phyloP scores from a whole-genome alignment of 78 protist genomes.

The Salpingoeca rosetta region DNA sequence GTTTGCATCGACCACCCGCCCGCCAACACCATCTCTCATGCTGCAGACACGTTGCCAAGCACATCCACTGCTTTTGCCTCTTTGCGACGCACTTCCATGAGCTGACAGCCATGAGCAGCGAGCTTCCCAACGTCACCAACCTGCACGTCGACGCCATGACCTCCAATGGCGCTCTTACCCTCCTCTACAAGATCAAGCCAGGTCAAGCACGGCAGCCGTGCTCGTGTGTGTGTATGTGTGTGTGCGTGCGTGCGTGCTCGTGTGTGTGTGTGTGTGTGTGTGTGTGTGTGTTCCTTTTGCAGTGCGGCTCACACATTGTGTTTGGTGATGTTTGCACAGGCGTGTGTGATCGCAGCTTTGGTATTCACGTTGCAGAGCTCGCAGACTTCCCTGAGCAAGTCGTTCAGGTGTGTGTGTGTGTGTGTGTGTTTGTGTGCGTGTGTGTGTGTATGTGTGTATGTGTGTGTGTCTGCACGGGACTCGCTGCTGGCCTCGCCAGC shows the following conservation, averaged over 20 bases:
- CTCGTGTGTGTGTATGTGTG: not conserved
- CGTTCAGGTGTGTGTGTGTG: slow-evolving; percentile 24
- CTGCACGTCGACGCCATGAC: slow-evolving; percentile 65
- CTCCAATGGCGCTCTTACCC: slow-evolving; percentile 20
- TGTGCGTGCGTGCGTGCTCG: not conserved
- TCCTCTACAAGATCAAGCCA: slow-evolving; percentile 13
- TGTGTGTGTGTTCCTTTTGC: slow-evolving; percentile 28
- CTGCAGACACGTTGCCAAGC: slow-evolving; percentile 37
- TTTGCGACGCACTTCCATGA: slow-evolving; percentile 90
- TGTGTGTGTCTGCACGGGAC: not conserved
- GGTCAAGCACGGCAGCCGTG: not conserved
- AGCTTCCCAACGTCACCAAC: slow-evolving; percentile 14
- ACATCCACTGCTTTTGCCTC: slow-evolving; percentile 52
- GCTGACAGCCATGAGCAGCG: slow-evolving; percentile 23
- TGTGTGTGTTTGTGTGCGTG: no score
- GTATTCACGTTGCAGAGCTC: slow-evolving; percentile 30
- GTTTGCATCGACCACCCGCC: not conserved
- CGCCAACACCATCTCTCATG: not conserved
- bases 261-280: not conserved
- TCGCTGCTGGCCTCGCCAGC: not conserved
- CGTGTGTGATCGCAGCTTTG: slow-evolving; percentile 72
- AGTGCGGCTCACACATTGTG: no score
- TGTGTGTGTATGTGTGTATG: not conserved
- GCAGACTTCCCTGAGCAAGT: not conserved
- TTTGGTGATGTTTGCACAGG: no score